Conservation (phyloP, 1,284 basidiomycete genomes). For the Ceratobasidium sp. region DNA sequence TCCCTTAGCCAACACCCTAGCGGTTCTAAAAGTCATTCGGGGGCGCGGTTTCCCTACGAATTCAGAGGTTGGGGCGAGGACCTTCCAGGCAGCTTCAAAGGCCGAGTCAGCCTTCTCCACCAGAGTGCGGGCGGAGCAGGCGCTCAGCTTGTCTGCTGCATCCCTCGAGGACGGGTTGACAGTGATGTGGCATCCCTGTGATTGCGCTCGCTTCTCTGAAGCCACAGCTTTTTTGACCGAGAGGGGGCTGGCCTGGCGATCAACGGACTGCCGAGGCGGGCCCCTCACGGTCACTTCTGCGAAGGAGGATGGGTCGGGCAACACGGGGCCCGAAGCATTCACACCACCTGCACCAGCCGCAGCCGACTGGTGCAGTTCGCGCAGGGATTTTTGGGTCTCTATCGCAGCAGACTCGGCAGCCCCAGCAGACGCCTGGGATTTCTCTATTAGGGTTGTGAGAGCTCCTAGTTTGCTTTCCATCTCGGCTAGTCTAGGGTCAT, state of each 20-base stretch:
- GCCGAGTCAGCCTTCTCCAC: neutral
- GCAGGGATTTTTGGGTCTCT: neutral
- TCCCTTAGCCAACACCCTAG: neutral
- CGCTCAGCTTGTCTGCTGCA: neutral
- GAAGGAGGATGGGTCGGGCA: neutral
- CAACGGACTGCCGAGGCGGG: neutral
- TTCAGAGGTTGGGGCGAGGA: neutral
- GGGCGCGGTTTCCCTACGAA: neutral
- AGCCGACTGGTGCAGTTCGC: neutral
- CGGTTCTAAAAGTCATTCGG: neutral
- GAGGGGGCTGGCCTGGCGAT: neutral
- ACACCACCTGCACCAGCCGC: neutral
- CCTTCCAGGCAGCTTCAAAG: neutral
- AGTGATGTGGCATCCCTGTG: neutral
- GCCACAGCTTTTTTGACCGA: neutral
- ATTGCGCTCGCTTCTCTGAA: neutral
- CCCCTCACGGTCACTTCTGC: neutral
- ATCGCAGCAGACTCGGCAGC: neutral
- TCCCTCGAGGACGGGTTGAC: neutral
- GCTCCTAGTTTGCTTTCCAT: neutral
- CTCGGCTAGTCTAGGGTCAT: neutral
- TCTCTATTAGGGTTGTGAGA: neutral
- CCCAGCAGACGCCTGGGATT: neutral
- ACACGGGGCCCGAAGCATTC: neutral
- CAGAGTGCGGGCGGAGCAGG: neutral